Conservation (phyloP, 805 yeast species). For the Blastobotrys peoriensis region DNA sequence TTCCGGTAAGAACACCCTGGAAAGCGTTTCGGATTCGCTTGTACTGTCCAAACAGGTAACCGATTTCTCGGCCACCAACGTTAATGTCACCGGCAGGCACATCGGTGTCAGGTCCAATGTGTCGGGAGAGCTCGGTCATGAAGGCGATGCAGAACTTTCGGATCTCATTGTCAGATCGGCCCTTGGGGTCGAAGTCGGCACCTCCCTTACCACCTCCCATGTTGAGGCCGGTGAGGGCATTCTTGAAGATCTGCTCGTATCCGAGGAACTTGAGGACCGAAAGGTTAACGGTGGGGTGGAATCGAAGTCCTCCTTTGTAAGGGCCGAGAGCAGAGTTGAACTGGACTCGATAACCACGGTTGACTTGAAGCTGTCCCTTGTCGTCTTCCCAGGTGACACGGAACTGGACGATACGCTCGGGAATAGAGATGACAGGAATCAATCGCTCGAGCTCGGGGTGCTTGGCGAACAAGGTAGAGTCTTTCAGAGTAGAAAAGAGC, state of each 20-base stretch:
- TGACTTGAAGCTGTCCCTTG: conserved; percentile 82
- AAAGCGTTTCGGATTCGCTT: conserved; percentile 83
- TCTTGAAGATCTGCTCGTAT: conserved; percentile 97
- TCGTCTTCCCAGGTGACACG: conserved; percentile 98
- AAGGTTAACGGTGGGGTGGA: conserved; percentile 95
- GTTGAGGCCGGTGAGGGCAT: conserved; percentile 92
- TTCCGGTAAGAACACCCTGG: conserved; percentile 98
- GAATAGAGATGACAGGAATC: conserved; percentile 83
- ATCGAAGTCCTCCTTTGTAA: conserved; percentile 97
- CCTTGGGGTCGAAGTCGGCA: conserved; percentile 96
- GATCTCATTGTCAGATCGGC: conserved; percentile 85
- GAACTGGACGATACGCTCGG: conserved; percentile 95
- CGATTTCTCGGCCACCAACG: conserved; percentile 95
- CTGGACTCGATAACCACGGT: conserved; percentile 97
- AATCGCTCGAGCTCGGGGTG: conserved; percentile 88
- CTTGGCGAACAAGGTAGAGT: conserved; percentile 82
- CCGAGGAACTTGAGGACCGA: conserved; percentile 95
- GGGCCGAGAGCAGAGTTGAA: conserved; percentile 98
- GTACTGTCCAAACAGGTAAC: conserved; percentile 96
- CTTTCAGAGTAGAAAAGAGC: conserved; percentile 79
- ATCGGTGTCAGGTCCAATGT: conserved; percentile 96
- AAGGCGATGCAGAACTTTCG: conserved; percentile 94
- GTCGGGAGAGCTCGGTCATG: conserved; percentile 92
- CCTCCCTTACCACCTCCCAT: conserved; percentile 99
- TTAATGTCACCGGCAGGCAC: conserved; percentile 99